Evolutionary conservation across 805 yeast genomes (phyloP).

Genomic region (Clavispora carvajalis): DNA sequence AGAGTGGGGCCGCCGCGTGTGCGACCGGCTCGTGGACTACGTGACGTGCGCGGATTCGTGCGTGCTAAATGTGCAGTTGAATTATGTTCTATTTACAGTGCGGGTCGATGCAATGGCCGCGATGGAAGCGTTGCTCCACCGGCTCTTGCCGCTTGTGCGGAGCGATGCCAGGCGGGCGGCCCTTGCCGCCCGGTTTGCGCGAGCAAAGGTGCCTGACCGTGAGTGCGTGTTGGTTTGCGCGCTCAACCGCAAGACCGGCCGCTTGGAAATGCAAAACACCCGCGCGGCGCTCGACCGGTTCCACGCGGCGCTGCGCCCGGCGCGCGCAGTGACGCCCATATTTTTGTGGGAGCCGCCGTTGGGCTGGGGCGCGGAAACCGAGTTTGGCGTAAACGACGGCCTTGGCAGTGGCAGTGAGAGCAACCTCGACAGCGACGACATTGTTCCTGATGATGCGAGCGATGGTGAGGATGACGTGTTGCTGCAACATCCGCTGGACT

Average conservation of each 20-base stretch:
- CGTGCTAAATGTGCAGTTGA: slow-evolving; percentile 32
- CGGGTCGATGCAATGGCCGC: slow-evolving; percentile 24
- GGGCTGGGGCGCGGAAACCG: no score
- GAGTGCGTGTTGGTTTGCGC: slow-evolving; percentile 26
- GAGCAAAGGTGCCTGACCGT: neutral
- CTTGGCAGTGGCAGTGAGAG: no score
- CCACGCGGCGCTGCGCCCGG: no score
- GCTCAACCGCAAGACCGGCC: slow-evolving; percentile 32
- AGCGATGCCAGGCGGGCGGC: slow-evolving; percentile 1
- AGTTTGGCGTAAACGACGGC: no score
- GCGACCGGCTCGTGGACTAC: slow-evolving; percentile 21
- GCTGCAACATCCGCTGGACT: no score
- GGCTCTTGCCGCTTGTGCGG: slow-evolving; percentile 3
- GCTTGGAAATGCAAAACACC: slow-evolving; percentile 29
- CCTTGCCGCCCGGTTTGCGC: slow-evolving; percentile 4
- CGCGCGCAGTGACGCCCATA: neutral
- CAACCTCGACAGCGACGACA: neutral
- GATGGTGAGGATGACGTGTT: slow-evolving; percentile 3
- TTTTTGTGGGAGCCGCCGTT: neutral
- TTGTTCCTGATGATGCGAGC: neutral
- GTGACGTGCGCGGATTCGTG: slow-evolving; percentile 23
- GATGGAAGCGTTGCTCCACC: slow-evolving; percentile 14
- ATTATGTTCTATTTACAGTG: slow-evolving; percentile 32
- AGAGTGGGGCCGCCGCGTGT: slow-evolving; percentile 28
- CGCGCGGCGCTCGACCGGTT: slow-evolving; percentile 16